Evolutionary conservation across 1,284 basidiomycete species (phyloP), one percentile per base, ranked within the genome.

Genomic region (Ustilago xerochloae): DNA sequence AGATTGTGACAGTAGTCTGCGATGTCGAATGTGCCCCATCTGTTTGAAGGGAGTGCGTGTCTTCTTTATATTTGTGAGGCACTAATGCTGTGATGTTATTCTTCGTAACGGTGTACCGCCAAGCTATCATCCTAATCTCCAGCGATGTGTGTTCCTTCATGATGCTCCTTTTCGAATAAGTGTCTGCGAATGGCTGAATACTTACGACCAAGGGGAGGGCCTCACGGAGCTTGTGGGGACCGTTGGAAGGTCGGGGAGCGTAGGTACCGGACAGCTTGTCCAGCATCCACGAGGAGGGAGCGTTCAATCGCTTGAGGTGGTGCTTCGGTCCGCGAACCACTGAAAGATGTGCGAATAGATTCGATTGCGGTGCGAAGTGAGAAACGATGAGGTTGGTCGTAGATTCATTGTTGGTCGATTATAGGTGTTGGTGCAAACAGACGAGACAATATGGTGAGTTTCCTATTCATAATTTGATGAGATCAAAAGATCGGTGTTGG

Each of bases 241-340:
- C 96, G 82, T 96, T 92, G 68, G 94, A 96, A 65, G 95, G 94
- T 85, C 94, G 92, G 81, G 94, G 93, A 85, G 94, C 95, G 86
- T 97, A 97, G 84, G 94, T 97, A 79, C 96, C 96, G 87, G 93
- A 92, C 85, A 99, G 88, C 88, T 99, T 99, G 90, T 98, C 94
- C 81, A 99, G 90, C 94, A 99, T 97, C 97, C 97, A 99, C 88
- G 93, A 93, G 66, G 93, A 96, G 78, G 97, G 97, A 81, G 97
- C 97, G 82, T 91, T 91, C 79, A 98, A 90, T 85, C 96, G 93
- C 90, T 97, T 97, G 88, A 98, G 90, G 87, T 99, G 96, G 89
- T 98, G 98, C 91, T 94, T 96, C 81, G 96, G 96, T 91, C 96
- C 96, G 87, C 95, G 82, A 78, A 82, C 82, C 82, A 81, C 76